Conservation (phyloP, 1,284 basidiomycete genomes). For the Sphagnurus paluster region DNA sequence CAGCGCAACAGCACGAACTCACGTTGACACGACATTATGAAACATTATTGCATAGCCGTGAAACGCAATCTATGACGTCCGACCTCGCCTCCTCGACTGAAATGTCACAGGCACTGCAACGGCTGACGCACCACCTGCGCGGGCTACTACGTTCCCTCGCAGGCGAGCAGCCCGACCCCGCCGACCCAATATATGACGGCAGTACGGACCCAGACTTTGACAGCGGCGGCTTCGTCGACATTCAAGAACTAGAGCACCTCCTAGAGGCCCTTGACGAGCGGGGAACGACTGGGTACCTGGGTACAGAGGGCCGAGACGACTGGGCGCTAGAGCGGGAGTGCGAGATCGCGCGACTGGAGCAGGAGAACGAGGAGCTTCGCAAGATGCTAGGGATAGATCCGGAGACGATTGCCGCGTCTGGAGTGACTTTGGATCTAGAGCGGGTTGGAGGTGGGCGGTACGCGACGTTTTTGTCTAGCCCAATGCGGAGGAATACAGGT, state of each 20-base stretch:
- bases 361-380: slow-evolving; percentile 80
- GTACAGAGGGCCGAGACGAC: slow-evolving; percentile 49
- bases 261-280: slow-evolving; percentile 41
- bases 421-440: slow-evolving; percentile 47
- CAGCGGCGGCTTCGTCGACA: slow-evolving; percentile 27
- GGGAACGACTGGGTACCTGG: slow-evolving; percentile 23
- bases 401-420: slow-evolving; percentile 48
- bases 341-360: slow-evolving; percentile 77
- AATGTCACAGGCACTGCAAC: slow-evolving; percentile 57
- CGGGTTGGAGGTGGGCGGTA: slow-evolving; percentile 38
- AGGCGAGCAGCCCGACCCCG: slow-evolving; percentile 57
- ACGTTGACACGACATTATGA: slow-evolving; percentile 93
- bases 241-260: slow-evolving; percentile 43
- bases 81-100: slow-evolving; percentile 62
- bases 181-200: slow-evolving; percentile 30
- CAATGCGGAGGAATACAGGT: slow-evolving; percentile 14
- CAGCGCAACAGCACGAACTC: slow-evolving; percentile 90
- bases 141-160: slow-evolving; percentile 70
- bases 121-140: slow-evolving; percentile 72
- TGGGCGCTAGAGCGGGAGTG: slow-evolving; percentile 85
- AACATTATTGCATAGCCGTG: slow-evolving; percentile 73
- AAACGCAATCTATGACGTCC: slow-evolving; percentile 59
- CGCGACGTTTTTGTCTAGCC: slow-evolving; percentile 29
- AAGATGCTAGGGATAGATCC: slow-evolving; percentile 72
- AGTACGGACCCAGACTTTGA: slow-evolving; percentile 37